phyloP scores from a whole-genome alignment of 2,329 filamentous ascomycete species.

The Colletotrichum godetiae region DNA sequence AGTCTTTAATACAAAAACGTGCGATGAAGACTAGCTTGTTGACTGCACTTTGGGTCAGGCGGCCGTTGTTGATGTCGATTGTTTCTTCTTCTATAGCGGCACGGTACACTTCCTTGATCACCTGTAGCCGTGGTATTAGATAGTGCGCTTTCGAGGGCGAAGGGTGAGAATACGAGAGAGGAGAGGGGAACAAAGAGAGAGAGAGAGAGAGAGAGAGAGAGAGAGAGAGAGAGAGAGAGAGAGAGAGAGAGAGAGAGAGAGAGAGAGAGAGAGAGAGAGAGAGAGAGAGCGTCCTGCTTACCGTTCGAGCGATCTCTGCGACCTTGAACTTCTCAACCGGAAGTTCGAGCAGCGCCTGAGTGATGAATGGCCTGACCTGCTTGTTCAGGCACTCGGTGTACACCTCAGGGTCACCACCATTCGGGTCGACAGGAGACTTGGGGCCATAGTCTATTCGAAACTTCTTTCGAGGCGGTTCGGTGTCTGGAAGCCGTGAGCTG shows the following conservation, averaged over 20 bases:
- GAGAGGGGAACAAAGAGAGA: background rate
- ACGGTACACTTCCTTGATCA: background rate
- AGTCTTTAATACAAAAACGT: background rate
- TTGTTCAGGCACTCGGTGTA: slow-evolving; percentile 42
- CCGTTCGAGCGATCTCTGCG: slow-evolving; percentile 44
- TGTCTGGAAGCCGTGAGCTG: slow-evolving; percentile 3
- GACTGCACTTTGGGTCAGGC: background rate
- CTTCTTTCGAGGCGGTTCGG: slow-evolving; percentile 45
- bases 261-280: background rate
- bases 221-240: background rate
- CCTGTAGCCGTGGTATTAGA: slow-evolving; percentile 7
- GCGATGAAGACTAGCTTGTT: background rate
- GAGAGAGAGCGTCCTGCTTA: slow-evolving; percentile 36
- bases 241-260: no score
- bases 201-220: background rate
- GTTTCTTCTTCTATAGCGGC: no score
- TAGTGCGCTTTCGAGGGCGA: background rate
- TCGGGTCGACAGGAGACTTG: slow-evolving; percentile 1
- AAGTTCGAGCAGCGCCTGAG: slow-evolving; percentile 40
- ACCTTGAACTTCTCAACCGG: slow-evolving; percentile 38
- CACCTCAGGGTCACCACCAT: slow-evolving; percentile 7
- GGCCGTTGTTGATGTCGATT: background rate
- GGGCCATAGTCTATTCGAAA: slow-evolving; percentile 41
- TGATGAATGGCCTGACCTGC: slow-evolving; percentile 48
- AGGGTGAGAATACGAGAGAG: no score